Conservation (phyloP, 2,329 filamentous ascomycete species). For the Lasiodiplodia hormozganensis region DNA sequence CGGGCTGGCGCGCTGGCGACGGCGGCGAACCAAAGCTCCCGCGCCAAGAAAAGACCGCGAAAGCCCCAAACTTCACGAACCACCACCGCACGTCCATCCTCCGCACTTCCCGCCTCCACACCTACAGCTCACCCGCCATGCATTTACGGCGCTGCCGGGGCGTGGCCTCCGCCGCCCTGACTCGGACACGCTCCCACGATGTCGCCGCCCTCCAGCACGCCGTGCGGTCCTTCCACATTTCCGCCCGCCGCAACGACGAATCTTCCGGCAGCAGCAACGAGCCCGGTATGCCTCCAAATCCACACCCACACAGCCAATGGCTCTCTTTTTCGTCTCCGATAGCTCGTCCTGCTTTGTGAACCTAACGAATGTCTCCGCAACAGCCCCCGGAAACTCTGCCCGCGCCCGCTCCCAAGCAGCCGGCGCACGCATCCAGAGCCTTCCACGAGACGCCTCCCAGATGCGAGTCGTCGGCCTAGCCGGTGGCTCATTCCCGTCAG, state of each 20-base stretch:
- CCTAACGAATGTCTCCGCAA: background rate
- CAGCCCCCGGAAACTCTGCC: constrained; percentile 8
- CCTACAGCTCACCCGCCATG: constrained; percentile 18
- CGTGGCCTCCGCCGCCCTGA: constrained; percentile 5
- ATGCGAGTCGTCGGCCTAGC: constrained; percentile 2
- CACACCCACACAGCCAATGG: background rate
- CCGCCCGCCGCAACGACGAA: constrained; percentile 15
- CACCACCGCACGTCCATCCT: constrained; percentile 2
- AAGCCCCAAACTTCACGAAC: constrained; percentile 24
- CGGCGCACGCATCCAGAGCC: constrained; percentile 5
- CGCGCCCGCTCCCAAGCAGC: constrained; percentile 21
- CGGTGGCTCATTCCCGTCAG: constrained; percentile 8
- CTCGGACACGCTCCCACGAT: constrained; percentile 2
- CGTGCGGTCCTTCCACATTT: constrained; percentile 28
- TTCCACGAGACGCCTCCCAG: background rate
- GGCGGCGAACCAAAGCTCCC: constrained; percentile 5
- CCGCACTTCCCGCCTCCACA: background rate
- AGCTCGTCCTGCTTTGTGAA: background rate
- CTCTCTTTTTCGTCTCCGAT: background rate
- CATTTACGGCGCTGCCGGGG: constrained; percentile 20
- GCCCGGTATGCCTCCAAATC: background rate
- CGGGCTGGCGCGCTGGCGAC: background rate
- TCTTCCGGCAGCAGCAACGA: constrained; percentile 3
- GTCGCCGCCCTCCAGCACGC: constrained; percentile 2
- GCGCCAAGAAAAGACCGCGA: constrained; percentile 8